Evolutionary conservation across 2,329 filamentous ascomycete genomes (phyloP).

Genomic region (Botrytis deweyae): DNA sequence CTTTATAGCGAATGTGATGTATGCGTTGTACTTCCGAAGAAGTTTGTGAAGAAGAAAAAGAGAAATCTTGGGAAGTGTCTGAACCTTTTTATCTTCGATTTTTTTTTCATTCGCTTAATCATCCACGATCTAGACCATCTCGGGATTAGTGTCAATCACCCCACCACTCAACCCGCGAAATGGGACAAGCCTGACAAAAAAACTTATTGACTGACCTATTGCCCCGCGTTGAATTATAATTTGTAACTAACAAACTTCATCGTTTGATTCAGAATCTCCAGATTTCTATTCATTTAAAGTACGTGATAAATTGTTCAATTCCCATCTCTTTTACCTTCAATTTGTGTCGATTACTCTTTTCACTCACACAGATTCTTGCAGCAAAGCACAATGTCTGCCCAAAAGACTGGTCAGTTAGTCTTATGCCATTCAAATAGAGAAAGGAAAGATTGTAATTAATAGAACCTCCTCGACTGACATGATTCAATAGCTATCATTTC

Average conservation of each 20-base stretch:
- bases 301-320: not conserved
- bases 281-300: not conserved
- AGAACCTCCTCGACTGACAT: conserved; percentile 22
- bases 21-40: conserved; percentile 25
- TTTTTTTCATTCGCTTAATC: conserved; percentile 16
- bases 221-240: conserved; percentile 18
- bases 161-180: conserved; percentile 8
- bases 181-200: conserved; percentile 3
- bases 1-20: conserved; percentile 27
- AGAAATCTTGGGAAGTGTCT: not conserved
- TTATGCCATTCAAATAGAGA: conserved; percentile 13
- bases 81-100: conserved; percentile 7
- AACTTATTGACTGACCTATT: conserved; percentile 8
- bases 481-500: conserved; percentile 76
- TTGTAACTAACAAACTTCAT: conserved; percentile 19
- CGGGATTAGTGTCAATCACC: not conserved
- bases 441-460: not conserved
- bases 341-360: not conserved
- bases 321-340: not conserved
- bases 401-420: conserved; percentile 32
- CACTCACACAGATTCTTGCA: not conserved
- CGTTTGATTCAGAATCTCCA: conserved; percentile 8
- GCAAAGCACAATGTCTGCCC: conserved; percentile 21
- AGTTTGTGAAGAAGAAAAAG: conserved; percentile 23
- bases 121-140: not conserved